These are phyloP conservation scores for Vigna trinervia DNA, from an alignment of 306 rosid genomes.

Conservation along the genomic window DNA sequence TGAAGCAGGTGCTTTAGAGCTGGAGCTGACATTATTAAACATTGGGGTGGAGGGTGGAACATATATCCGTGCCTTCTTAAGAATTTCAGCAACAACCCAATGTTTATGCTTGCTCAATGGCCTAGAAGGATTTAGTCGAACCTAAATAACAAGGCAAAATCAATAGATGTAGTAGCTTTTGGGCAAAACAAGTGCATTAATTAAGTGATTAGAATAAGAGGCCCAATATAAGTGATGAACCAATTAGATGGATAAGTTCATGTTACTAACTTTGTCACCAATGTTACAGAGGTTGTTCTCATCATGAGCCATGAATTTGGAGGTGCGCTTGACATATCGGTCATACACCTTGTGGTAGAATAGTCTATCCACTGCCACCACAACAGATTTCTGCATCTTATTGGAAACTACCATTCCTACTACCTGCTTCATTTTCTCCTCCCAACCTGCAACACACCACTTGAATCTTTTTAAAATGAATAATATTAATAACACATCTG, in stretches of 20 bases:
- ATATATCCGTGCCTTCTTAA: constrained; percentile 69
- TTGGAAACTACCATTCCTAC: constrained; percentile 83
- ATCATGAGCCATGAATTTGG: constrained; percentile 86
- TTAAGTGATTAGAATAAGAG: background rate
- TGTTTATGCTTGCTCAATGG: constrained; percentile 74
- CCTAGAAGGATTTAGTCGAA: constrained; percentile 63
- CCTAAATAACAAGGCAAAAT: constrained; percentile 47
- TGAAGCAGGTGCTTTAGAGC: constrained; percentile 20
- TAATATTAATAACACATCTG: background rate
- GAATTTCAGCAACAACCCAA: constrained; percentile 74
- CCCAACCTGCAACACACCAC: constrained; percentile 26
- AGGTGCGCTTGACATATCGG: constrained; percentile 77
- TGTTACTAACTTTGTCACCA: constrained; percentile 61
- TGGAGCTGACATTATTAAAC: constrained; percentile 1
- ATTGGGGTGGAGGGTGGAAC: constrained; percentile 48
- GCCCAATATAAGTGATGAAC: background rate
- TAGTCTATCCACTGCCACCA: constrained; percentile 78
- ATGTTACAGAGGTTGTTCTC: constrained; percentile 66
- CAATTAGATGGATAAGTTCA: background rate
- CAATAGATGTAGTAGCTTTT: background rate
- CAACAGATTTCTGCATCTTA: constrained; percentile 91
- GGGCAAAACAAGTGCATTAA: background rate
- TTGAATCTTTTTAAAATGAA: background rate
- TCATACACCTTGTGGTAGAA: constrained; percentile 67
- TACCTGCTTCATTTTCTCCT: constrained; percentile 68